Conservation (phyloP, 352 stramenopile species). For the Phytophthora megakarya region DNA sequence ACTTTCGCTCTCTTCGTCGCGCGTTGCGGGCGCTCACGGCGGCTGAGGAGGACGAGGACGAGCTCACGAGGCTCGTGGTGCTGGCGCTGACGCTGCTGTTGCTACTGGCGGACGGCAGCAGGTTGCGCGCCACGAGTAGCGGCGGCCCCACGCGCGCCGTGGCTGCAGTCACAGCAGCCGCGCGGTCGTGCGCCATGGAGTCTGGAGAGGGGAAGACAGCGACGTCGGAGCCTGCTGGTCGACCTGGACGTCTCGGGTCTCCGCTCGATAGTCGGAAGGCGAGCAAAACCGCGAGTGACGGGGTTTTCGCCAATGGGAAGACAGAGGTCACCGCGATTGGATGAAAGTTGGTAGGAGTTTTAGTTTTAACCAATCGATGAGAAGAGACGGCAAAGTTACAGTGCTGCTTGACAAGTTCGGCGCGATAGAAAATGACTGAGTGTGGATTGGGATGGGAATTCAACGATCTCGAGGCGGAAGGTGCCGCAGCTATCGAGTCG, state of each 20-base stretch:
- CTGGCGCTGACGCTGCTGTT: conserved; percentile 30
- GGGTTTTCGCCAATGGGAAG: conserved; percentile 17
- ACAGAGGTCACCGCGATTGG: not conserved
- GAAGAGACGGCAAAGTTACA: not conserved
- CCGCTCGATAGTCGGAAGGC: conserved; percentile 8
- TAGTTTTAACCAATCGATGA: no score
- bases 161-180: conserved; percentile 20
- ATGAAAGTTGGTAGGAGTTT: no score
- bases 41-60: conserved; percentile 32
- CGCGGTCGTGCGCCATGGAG: conserved; percentile 42
- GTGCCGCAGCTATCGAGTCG: conserved; percentile 4
- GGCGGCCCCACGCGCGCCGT: conserved; percentile 21
- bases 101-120: conserved; percentile 33
- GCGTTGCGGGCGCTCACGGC: conserved; percentile 7
- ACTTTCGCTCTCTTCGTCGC: conserved; percentile 31
- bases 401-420: not conserved
- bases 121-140: conserved; percentile 38
- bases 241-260: conserved; percentile 1
- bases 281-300: conserved; percentile 6
- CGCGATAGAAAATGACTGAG: conserved; percentile 5
- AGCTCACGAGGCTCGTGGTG: conserved; percentile 26
- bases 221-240: not conserved
- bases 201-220: conserved; percentile 2
- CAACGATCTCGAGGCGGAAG: conserved; percentile 1
- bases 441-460: conserved; percentile 7